Base-by-base conservation (phyloP, 2,329 filamentous ascomycete species). In the Claviceps purpurea region DNA sequence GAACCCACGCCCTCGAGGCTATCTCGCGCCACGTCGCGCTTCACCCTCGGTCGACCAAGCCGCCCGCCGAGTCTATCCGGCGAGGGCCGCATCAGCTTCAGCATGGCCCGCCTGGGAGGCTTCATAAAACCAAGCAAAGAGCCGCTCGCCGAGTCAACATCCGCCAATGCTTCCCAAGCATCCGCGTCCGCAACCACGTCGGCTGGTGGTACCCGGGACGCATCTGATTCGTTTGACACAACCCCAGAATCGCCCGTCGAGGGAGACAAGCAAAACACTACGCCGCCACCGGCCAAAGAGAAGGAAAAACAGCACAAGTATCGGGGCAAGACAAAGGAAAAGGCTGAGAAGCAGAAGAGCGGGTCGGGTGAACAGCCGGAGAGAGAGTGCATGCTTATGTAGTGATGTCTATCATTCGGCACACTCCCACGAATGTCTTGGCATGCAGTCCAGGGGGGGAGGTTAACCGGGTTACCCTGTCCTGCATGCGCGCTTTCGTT, bases 21-120 rank as follows among this genome's bases (percentile, higher is more conserved):
- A 11, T 80, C 77, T 7, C 72, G 79, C 14, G 78, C 79, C 1
- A 78, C 79, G 14, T 75, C 76, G 5, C 73, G 72, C 47, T 79
- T 82, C 56, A 66, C 73, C 63, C 69, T 65, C 58, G 68, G 51
- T 58, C 68, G 57, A 66, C 64, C 73, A 57, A 81, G 79, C 57
- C 74, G 80, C 13, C 76, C 80, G 4, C 68, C 67, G 18, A 83
- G 80, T 58, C 78, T 82, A 57, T 74, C 71, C 1, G 77, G 78
- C 30, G 80, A 83, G 57, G 72, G 71, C 16, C 72, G 80, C 4
- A 74, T 81, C 52, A 81, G 76, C 59, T 67, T 75, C 18, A 77
- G 75, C 2, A 79, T 83, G 62, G 74, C 73, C 16, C 73, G 76
- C n/a, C 64, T 80, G 4, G 73, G 73, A 10, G 71, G 73, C 0